These are phyloP conservation scores for Arthroderma sp. DNA, from an alignment of 2,329 filamentous ascomycete species.

Conservation along the genomic window DNA sequence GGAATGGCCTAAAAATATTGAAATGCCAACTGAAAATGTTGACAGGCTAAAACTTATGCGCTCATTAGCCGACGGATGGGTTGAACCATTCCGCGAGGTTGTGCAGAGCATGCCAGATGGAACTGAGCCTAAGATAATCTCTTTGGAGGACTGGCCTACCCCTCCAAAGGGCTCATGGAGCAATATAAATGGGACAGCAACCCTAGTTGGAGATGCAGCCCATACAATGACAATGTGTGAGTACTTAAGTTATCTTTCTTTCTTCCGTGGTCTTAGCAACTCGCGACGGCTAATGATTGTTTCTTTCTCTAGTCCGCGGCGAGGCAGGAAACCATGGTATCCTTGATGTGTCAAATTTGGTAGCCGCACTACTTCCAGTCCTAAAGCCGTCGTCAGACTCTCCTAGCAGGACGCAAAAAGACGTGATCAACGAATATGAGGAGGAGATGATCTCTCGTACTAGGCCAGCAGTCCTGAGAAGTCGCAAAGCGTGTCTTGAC, in stretches of 20 bases:
- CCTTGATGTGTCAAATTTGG: conserved; percentile 39
- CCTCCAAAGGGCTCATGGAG: conserved; percentile 26
- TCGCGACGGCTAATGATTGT: neutral
- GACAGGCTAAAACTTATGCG: conserved; percentile 36
- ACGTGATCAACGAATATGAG: conserved; percentile 31
- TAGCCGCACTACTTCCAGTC: conserved; percentile 22
- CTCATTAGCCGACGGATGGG: conserved; percentile 36
- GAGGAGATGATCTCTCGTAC: conserved; percentile 34
- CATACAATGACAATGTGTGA: conserved; percentile 52
- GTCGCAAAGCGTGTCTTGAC: conserved; percentile 43
- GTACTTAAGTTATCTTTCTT: conserved; percentile 18
- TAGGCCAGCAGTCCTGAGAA: conserved; percentile 39
- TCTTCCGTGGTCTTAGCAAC: neutral
- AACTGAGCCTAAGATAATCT: conserved; percentile 36
- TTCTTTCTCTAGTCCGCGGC: conserved; percentile 38
- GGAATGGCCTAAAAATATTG: conserved; percentile 28
- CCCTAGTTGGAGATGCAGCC: conserved; percentile 44
- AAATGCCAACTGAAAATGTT: conserved; percentile 31
- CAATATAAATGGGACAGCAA: conserved; percentile 29
- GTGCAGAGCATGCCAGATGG: conserved; percentile 32
- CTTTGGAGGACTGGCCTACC: conserved; percentile 40
- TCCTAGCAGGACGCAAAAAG: conserved; percentile 19
- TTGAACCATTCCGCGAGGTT: conserved; percentile 39
- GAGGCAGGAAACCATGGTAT: conserved; percentile 49
- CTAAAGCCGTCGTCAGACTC: conserved; percentile 7